phyloP scores from a whole-genome alignment of 805 yeast species.

The Candida coquimbonensis region DNA sequence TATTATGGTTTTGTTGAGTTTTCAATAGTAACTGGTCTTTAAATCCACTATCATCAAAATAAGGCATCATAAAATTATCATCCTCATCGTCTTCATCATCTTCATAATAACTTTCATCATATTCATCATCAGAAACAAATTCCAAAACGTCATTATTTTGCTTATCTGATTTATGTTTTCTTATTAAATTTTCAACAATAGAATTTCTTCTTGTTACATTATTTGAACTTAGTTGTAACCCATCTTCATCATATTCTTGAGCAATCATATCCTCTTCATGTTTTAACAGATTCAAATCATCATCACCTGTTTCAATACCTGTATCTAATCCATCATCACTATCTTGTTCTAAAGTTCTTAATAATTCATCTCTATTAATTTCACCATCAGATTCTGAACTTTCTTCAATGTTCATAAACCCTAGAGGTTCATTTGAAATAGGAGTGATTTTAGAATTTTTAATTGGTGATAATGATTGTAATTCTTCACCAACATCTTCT shows the following conservation, averaged over 20 bases:
- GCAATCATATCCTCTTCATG: conserved; percentile 38
- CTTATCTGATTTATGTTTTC: conserved; percentile 37
- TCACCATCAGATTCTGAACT: conserved; percentile 51
- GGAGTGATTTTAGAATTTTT: conserved; percentile 13
- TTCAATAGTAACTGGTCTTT: conserved; percentile 10
- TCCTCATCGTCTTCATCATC: conserved; percentile 23
- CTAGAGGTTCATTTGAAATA: conserved; percentile 16
- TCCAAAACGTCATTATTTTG: conserved; percentile 34
- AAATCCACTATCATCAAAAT: conserved; percentile 32
- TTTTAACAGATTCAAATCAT: conserved; percentile 29
- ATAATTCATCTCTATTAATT: conserved; percentile 41
- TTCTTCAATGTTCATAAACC: conserved; percentile 22
- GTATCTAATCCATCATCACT: conserved; percentile 25
- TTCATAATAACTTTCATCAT: conserved; percentile 16
- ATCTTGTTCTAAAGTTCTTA: conserved; percentile 28
- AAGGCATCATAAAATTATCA: conserved; percentile 29
- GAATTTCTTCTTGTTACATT: conserved; percentile 28
- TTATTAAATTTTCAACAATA: conserved; percentile 26
- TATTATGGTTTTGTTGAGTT: conserved; percentile 9
- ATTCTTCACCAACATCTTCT: conserved; percentile 60
- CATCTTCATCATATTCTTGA: conserved; percentile 29
- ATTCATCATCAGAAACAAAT: conserved; percentile 27
- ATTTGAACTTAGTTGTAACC: conserved; percentile 19
- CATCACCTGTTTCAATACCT: conserved; percentile 29
- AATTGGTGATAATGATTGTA: conserved; percentile 12